Evolutionary conservation across 2,329 filamentous ascomycete genomes (phyloP).

Genomic region (Celoporthe dispersa): DNA sequence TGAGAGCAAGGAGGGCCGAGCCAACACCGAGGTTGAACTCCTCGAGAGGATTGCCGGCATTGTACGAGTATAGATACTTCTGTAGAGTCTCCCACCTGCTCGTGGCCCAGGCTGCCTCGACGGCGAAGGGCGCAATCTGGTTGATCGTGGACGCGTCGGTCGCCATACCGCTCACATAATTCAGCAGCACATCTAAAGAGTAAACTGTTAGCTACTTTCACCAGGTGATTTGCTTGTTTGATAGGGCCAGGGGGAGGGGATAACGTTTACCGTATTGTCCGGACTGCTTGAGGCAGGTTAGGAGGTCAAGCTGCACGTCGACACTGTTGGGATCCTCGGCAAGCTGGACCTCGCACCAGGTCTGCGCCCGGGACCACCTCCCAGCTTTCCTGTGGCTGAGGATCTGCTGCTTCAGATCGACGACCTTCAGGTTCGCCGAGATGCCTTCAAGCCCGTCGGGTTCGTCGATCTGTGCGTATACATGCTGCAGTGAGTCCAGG

Average conservation of each 20-base stretch:
- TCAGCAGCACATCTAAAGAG: slow-evolving; percentile 76
- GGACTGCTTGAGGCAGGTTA: slow-evolving; percentile 91
- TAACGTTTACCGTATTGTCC: slow-evolving; percentile 80
- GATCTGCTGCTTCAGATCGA: slow-evolving; percentile 94
- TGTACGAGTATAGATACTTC: slow-evolving; percentile 64
- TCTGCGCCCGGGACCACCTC: slow-evolving; percentile 91
- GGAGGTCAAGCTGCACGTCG: slow-evolving; percentile 79
- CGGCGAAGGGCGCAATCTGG: slow-evolving; percentile 78
- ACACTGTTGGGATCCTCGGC: slow-evolving; percentile 76
- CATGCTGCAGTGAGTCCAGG: slow-evolving; percentile 81
- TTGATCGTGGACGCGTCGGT: slow-evolving; percentile 55
- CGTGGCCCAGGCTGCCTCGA: slow-evolving; percentile 91
- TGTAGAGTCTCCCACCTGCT: slow-evolving; percentile 78
- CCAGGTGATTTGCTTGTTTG: too few relatives aligned
- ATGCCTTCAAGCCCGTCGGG: slow-evolving; percentile 96
- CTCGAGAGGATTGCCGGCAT: slow-evolving; percentile 52
- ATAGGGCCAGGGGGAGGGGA: background rate
- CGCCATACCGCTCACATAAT: slow-evolving; percentile 81
- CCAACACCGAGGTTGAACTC: slow-evolving; percentile 88
- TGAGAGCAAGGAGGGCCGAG: slow-evolving; percentile 65
- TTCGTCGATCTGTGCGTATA: slow-evolving; percentile 97
- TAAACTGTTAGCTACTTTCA: slow-evolving; percentile 3
- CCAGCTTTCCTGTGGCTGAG: slow-evolving; percentile 92
- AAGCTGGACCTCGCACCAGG: slow-evolving; percentile 94
- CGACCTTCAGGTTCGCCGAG: slow-evolving; percentile 79